Base-by-base conservation (phyloP, 192 early-diverging fungal genomes). In the Coemansia sp. region DNA sequence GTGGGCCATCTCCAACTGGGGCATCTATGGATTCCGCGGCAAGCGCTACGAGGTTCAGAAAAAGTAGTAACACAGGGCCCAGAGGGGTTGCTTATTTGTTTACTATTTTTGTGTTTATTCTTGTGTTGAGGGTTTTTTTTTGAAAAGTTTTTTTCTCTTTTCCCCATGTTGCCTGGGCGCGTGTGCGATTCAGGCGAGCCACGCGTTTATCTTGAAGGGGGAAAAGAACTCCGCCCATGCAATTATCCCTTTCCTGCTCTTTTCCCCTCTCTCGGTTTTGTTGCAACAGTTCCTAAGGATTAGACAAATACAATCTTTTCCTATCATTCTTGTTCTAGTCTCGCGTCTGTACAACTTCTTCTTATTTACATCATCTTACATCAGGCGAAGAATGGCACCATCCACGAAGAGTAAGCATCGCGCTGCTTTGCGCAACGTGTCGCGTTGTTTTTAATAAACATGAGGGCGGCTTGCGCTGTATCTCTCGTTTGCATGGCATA, bases 21-120 rank as follows among this genome's bases (percentile, higher is more conserved):
- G 88, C 24, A 87, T 92, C 58, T 92, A 88, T 76, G 88, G 85
- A 28, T 85, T 92, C 67, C 85, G 90, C 56, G 91, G 89, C 49
- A 90, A 90, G 73, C 82, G 85, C 44, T 92, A 92, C 79, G 91
- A 92, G 74, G 88, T 92, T 27, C 78, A 80, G 68, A 59, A 32
- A 64, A 67, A 74, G 62, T 58, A 74, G 69, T 24, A 53, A 14
- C 19, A 12, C 21, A 23, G 44, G 18, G 52, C 16, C 18, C 23
- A 32, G 44, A 50, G 34, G 28, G 30, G 48, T 21, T 25, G 38
- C 41, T 25, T 51, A 38, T 59, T 54, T 54, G 52, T 60, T 60
- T 54, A 48, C 44, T 7, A 18, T 55, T 31, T 14, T 7, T n/a
- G 10, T 49, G 52, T 48, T 44, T 44, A 44, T 44, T 44, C 38